Base-by-base conservation (phyloP, 225 moss, liverwort and hornwort species). In the Marchantia polymorpha region DNA sequence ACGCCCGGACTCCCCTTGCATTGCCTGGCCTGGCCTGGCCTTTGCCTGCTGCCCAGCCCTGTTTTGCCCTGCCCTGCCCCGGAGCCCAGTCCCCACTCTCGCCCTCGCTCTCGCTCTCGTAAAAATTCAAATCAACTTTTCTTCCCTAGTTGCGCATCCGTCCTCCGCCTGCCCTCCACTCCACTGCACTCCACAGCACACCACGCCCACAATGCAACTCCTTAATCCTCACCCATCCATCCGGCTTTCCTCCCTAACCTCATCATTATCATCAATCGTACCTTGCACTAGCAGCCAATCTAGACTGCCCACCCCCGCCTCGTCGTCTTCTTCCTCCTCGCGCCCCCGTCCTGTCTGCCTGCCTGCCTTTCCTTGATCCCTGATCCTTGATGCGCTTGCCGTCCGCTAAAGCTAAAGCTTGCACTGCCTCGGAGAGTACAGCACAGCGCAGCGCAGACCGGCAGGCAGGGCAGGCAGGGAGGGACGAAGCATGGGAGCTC, bases 221-320 rank as follows among this genome's bases (percentile, higher is more conserved):
- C n/a, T 23, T 1, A 8, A n/a, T 61, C 23, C 27, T 26, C 12
- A 29, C 65, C 65, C 65, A 7, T 29, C 65, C 65, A 65, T 65
- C 12, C 65, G 13, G 1, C 19, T 12, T 29, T 29, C 5, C 58
- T 12, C 29, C 64, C 64, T 65, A 65, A 65, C 65, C 29, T 65
- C 65, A 65, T 65, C 65, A 26, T 64, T 26, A 23, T 64, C 64
- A 64, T 26, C 64, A 65, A 65, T 65, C n/a, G 61, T 61, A 61
- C 61, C 22, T 61, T 61, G 9, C 61, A 61, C 9, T 0, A 23
- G 61, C 61, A 61, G 23, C 61, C 61, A 61, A 61, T 61, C 61
- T 19, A 61, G 1, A 22, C 22, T 19, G 23, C 23, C 23, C 63
- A 22, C 19, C 61, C 59, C 3, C 64, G 25, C 23, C 64, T 64